Percentiles rank a stretch among this genome's conserved stretches.
Conservation (phyloP, 176 grass and related monocot genomes). For the Ensete ventricosum region DNA sequence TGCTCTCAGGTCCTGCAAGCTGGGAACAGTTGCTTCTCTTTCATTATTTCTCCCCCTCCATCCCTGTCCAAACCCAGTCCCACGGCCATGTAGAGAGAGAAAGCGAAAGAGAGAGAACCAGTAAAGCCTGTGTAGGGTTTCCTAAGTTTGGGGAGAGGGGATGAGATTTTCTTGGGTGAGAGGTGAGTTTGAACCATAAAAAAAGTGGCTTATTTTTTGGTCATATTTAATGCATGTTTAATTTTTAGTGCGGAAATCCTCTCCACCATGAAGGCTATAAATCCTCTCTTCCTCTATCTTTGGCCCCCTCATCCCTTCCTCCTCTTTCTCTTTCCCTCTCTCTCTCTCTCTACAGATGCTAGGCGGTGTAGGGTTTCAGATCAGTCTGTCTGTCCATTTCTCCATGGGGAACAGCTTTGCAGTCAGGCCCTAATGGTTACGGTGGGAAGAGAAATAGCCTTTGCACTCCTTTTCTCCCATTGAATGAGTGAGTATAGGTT, state of each 20-base stretch:
- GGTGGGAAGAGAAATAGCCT: neutral
- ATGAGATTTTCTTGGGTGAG: neutral
- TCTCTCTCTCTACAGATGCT: neutral
- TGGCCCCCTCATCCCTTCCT: neutral
- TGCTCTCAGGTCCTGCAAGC: neutral
- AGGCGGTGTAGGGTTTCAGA: neutral
- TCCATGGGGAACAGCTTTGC: neutral
- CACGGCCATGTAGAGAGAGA: neutral
- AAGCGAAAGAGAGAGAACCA: neutral
- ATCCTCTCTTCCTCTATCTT: neutral
- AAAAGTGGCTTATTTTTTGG: neutral
- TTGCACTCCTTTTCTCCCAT: neutral
- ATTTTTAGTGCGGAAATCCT: neutral
- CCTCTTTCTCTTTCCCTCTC: neutral
- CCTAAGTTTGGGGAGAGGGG: neutral
- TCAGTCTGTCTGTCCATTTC: neutral
- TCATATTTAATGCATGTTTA: neutral
- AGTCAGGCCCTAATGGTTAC: neutral
- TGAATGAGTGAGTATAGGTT: neutral
- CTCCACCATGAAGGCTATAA: neutral
- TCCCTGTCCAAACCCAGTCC: neutral
- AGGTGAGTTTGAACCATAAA: neutral
- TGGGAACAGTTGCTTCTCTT: neutral
- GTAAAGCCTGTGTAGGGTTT: neutral
- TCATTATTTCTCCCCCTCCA: neutral